A percentile compares a stretch with the other conserved stretches of the same genome.
phyloP scores from a whole-genome alignment of 2,329 filamentous ascomycete genomes.

The Alternaria triticimaculans region DNA sequence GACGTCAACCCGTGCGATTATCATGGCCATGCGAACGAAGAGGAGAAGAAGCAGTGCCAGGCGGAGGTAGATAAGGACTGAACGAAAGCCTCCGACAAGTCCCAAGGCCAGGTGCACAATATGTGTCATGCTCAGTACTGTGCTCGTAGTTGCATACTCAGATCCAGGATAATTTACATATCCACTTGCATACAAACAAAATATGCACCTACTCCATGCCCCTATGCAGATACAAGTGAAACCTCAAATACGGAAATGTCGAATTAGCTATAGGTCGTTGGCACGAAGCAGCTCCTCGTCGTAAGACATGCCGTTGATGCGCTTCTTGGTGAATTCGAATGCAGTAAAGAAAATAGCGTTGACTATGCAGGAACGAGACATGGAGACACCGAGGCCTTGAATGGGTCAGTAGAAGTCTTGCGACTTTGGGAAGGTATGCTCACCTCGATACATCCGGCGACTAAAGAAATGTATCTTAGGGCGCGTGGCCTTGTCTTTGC shows the following conservation, averaged over 20 bases:
- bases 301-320: conserved; percentile 53
- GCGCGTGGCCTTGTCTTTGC: conserved; percentile 60
- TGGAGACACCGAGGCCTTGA: conserved; percentile 74
- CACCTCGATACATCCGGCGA: conserved; percentile 78
- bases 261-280: conserved; percentile 24
- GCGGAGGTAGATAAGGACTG: not conserved
- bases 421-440: conserved; percentile 1
- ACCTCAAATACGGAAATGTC: not conserved
- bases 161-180: conserved; percentile 18
- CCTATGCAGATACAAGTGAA: conserved; percentile 26
- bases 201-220: conserved; percentile 29
- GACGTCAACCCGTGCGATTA: conserved; percentile 3
- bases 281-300: conserved; percentile 46
- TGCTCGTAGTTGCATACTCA: conserved; percentile 15
- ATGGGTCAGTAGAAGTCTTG: not conserved
- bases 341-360: conserved; percentile 91
- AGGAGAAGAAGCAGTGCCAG: not conserved
- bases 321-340: conserved; percentile 80
- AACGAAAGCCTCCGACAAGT: not conserved
- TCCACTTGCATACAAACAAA: conserved; percentile 4
- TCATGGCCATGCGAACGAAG: conserved; percentile 1
- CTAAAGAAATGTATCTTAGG: conserved; percentile 82
- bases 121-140: conserved; percentile 18
- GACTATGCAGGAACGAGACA: conserved; percentile 80
- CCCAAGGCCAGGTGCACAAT: not conserved